phyloP scores from a whole-genome alignment of 148 eudicot genomes.

The Chenopodium suecicum region DNA sequence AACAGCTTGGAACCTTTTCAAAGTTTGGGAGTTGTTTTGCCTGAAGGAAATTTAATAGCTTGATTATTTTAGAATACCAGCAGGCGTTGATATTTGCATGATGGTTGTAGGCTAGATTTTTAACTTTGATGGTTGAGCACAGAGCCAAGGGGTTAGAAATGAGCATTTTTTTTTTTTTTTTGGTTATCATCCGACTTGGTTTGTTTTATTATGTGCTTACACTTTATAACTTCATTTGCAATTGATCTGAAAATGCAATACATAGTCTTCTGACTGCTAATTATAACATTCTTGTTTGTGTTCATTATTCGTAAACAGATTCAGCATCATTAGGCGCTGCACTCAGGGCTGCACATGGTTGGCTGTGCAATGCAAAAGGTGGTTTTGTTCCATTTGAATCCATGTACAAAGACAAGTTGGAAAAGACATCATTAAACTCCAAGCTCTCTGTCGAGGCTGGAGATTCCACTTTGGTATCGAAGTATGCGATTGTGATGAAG shows the following conservation, averaged over 20 bases:
- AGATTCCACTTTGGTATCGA: slow-evolving; percentile 56
- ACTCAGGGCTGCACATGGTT: slow-evolving; percentile 91
- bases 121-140: not conserved
- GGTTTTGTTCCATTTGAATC: slow-evolving; percentile 60
- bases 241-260: not conserved
- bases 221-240: not conserved
- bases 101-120: not conserved
- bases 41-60: not conserved
- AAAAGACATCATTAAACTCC: slow-evolving; percentile 53
- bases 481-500: slow-evolving; percentile 64
- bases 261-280: not conserved
- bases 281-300: not conserved
- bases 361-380: slow-evolving; percentile 79
- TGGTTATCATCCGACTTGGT: not conserved
- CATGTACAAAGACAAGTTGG: slow-evolving; percentile 68
- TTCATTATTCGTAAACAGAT: slow-evolving; percentile 41
- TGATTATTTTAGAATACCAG: not conserved
- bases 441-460: slow-evolving; percentile 71
- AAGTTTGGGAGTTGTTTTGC: not conserved
- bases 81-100: not conserved
- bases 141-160: not conserved
- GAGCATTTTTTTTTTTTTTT: not conserved
- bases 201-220: not conserved
- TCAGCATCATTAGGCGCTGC: slow-evolving; percentile 89
- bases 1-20: not conserved